Conservation (phyloP, 2,329 filamentous ascomycete genomes). For the Dissoconium aciculare region DNA sequence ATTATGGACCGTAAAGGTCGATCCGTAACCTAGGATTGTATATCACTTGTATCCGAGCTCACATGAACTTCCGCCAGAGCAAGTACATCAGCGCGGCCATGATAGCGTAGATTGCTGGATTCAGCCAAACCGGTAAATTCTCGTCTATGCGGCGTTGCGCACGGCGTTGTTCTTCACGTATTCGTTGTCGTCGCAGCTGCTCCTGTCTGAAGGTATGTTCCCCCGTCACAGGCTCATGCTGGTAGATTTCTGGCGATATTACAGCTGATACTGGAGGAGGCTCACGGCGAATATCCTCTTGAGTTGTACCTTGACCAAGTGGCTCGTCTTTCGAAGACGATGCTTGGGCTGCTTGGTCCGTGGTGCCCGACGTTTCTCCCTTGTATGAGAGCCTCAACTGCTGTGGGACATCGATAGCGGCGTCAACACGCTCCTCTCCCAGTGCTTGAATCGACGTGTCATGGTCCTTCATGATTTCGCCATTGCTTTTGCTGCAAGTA, state of each 20-base stretch:
- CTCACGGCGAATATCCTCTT: no score
- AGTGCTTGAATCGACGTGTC: slow-evolving; percentile 41
- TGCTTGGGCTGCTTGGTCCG: slow-evolving; percentile 8
- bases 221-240: slow-evolving; percentile 4
- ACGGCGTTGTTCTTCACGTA: slow-evolving; percentile 8
- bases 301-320: background rate
- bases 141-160: slow-evolving; percentile 23
- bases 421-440: slow-evolving; percentile 25
- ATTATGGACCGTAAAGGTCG: no score
- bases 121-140: slow-evolving; percentile 58
- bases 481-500: slow-evolving; percentile 53
- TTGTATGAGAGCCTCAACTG: slow-evolving; percentile 53
- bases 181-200: slow-evolving; percentile 2
- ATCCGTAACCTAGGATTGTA: no score
- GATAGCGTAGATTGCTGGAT: slow-evolving; percentile 62
- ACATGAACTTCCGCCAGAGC: slow-evolving; percentile 30
- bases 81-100: slow-evolving; percentile 56
- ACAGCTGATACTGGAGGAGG: slow-evolving; percentile 8
- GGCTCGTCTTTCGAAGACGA: slow-evolving; percentile 1
- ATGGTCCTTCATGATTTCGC: slow-evolving; percentile 57
- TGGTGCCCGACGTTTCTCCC: slow-evolving; percentile 45
- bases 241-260: slow-evolving; percentile 4
- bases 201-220: no score
- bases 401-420: slow-evolving; percentile 35
- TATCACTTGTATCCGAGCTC: no score